Evolutionary conservation across 345 rosid species (phyloP).

Genomic region (Aquilaria yunnanensis): DNA sequence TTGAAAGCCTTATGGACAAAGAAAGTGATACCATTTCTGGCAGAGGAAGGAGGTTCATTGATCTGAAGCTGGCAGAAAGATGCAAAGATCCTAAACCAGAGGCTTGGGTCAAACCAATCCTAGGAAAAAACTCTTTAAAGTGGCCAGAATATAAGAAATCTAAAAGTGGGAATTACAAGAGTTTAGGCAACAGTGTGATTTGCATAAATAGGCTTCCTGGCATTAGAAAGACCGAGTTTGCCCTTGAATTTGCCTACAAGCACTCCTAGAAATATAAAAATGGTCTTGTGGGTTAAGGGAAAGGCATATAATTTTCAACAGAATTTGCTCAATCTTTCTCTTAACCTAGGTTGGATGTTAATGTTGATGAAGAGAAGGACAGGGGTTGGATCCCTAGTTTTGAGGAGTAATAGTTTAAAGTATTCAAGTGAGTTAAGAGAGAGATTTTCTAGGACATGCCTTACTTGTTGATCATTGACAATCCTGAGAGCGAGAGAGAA

Average conservation of each 20-base stretch:
- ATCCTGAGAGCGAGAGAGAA: slow-evolving; percentile 82
- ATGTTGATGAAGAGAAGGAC: slow-evolving; percentile 85
- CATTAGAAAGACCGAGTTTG: slow-evolving; percentile 85
- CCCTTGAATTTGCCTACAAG: slow-evolving; percentile 75
- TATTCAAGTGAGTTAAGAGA: slow-evolving; percentile 76
- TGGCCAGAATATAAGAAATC: slow-evolving; percentile 62
- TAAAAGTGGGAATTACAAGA: slow-evolving; percentile 49
- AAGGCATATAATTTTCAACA: slow-evolving; percentile 80
- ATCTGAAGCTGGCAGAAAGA: slow-evolving; percentile 52
- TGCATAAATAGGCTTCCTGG: slow-evolving; percentile 77
- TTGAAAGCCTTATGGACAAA: slow-evolving; percentile 76
- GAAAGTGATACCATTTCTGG: slow-evolving; percentile 46
- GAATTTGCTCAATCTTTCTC: slow-evolving; percentile 72
- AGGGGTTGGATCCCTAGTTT: slow-evolving; percentile 70
- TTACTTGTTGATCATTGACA: slow-evolving; percentile 76
- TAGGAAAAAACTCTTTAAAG: slow-evolving; percentile 54
- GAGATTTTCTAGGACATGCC: slow-evolving; percentile 87
- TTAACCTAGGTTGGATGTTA: slow-evolving; percentile 79
- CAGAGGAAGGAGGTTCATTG: slow-evolving; percentile 51
- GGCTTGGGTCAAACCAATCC: slow-evolving; percentile 55
- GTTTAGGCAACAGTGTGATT: slow-evolving; percentile 45
- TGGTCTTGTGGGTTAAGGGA: slow-evolving; percentile 90
- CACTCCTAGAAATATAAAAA: slow-evolving; percentile 77
- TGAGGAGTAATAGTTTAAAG: slow-evolving; percentile 83
- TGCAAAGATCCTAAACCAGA: slow-evolving; percentile 59